These are phyloP conservation scores for Lepiota venenata DNA, from an alignment of 768 basidiomycete genomes.

Conservation along the genomic window DNA sequence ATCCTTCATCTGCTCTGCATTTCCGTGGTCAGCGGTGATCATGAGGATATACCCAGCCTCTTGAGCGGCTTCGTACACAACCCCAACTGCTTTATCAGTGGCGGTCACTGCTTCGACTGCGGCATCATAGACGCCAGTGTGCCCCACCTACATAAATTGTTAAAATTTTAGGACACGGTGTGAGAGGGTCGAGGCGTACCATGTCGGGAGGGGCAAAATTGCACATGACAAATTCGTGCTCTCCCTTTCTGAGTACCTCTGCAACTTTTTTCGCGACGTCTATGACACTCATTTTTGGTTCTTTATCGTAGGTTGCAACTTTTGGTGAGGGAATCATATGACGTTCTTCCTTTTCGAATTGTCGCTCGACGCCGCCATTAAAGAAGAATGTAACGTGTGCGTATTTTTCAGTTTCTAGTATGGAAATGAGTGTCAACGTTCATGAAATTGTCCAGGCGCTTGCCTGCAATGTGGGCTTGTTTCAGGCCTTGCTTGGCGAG, in stretches of 20 bases:
- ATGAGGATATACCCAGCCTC: constrained; percentile 83
- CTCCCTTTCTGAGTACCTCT: constrained; percentile 64
- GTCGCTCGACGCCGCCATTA: constrained; percentile 94
- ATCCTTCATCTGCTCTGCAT: constrained; percentile 94
- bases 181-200: constrained; percentile 38
- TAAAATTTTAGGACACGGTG: background rate
- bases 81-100: constrained; percentile 90
- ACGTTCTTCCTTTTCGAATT: constrained; percentile 79
- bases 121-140: constrained; percentile 89
- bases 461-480: constrained; percentile 87
- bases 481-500: constrained; percentile 73
- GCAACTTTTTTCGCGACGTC: constrained; percentile 92
- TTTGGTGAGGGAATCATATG: constrained; percentile 90
- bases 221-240: constrained; percentile 93
- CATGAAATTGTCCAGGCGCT: constrained; percentile 14
- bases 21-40: constrained; percentile 93
- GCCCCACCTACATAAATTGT: constrained; percentile 61
- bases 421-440: background rate
- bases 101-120: constrained; percentile 83
- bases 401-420: constrained; percentile 91
- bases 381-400: constrained; percentile 99
- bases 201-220: constrained; percentile 98
- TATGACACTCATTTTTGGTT: constrained; percentile 88
- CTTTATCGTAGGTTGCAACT: constrained; percentile 91
- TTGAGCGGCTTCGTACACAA: constrained; percentile 81